phyloP scores from a whole-genome alignment of 305 asterid species.

The Fraxinus xanthoxyloides region DNA sequence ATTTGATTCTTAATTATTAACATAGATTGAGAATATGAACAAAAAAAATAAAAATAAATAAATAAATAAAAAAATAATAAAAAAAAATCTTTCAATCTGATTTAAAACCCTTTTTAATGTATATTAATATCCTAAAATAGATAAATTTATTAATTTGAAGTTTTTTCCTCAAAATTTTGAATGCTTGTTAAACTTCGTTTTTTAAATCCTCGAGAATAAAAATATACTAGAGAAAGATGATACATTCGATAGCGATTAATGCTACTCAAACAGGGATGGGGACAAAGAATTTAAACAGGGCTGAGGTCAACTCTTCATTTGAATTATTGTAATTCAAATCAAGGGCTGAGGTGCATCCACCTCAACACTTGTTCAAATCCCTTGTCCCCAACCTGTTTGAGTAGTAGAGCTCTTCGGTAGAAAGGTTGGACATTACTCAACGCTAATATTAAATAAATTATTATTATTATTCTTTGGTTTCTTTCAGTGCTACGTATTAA shows the following conservation, averaged over 20 bases:
- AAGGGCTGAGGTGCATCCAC: no score
- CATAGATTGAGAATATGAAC: no score
- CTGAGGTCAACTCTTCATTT: no score
- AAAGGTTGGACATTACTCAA: background rate
- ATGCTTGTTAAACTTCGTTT: background rate
- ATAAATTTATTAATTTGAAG: background rate
- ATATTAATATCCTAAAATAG: background rate
- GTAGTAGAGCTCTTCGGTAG: no score
- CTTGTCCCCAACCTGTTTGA: no score
- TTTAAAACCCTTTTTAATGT: background rate
- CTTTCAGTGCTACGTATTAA: background rate
- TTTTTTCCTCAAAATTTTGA: background rate
- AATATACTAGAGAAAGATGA: background rate
- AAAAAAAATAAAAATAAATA: no score
- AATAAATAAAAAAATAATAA: no score
- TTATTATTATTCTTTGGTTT: background rate
- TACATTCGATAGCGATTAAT: no score
- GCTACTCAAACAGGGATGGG: no score
- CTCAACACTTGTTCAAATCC: no score
- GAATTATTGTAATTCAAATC: no score
- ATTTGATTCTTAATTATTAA: background rate
- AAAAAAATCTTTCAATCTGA: background rate
- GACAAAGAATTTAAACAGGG: no score
- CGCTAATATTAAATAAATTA: background rate
- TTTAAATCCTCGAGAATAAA: background rate